These are phyloP conservation scores for Trichophaea hybrida DNA, from an alignment of 2,329 filamentous ascomycete genomes.

Conservation along the genomic window DNA sequence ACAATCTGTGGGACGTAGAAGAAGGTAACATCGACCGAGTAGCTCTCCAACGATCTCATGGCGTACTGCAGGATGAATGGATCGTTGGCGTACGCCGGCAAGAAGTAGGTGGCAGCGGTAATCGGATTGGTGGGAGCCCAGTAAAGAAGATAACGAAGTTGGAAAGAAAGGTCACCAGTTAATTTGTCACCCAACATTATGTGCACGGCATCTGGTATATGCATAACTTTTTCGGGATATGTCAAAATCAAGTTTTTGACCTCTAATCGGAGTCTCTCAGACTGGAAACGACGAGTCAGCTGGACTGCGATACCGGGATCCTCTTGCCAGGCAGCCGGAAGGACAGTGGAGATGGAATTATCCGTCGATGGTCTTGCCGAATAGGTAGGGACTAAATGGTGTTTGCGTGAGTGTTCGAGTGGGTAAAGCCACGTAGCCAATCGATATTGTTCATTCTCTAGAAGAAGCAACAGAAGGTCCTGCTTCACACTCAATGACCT, in stretches of 20 bases:
- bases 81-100: slow-evolving; percentile 80
- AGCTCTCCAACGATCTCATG: slow-evolving; percentile 84
- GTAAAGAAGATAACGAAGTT: slow-evolving; percentile 78
- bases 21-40: slow-evolving; percentile 93
- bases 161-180: slow-evolving; percentile 64
- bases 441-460: slow-evolving; percentile 72
- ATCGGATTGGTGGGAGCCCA: slow-evolving; percentile 90
- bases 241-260: slow-evolving; percentile 67
- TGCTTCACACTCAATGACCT: slow-evolving; percentile 44
- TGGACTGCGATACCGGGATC: slow-evolving; percentile 78
- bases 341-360: slow-evolving; percentile 39
- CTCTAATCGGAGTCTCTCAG: slow-evolving; percentile 55
- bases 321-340: slow-evolving; percentile 77
- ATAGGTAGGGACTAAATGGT: slow-evolving; percentile 26
- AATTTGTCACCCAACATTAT: slow-evolving; percentile 64
- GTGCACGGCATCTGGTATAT: slow-evolving; percentile 68
- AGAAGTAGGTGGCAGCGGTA: slow-evolving; percentile 81
- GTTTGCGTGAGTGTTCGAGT: slow-evolving; percentile 48
- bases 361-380: slow-evolving; percentile 14
- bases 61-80: slow-evolving; percentile 92
- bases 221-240: slow-evolving; percentile 67
- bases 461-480: slow-evolving; percentile 61
- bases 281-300: slow-evolving; percentile 64
- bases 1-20: slow-evolving; percentile 99
- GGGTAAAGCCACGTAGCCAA: slow-evolving; percentile 84